Evolutionary conservation across 2,329 filamentous ascomycete genomes (phyloP).

Genomic region (Pyrenophora graminea): DNA sequence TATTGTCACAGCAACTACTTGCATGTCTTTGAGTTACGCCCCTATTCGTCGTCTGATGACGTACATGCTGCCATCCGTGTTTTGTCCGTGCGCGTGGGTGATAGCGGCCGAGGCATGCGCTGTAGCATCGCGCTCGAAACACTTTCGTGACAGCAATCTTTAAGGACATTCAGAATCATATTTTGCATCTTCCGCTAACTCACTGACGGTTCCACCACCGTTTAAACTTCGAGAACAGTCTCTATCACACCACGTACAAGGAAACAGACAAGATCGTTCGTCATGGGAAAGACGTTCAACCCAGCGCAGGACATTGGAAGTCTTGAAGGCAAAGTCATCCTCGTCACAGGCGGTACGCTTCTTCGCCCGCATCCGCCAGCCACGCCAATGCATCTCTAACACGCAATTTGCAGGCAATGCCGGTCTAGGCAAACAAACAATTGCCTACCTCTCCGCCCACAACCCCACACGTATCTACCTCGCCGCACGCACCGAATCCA

Average conservation of each 20-base stretch:
- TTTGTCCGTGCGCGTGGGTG: no score
- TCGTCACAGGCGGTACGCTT: constrained; percentile 43
- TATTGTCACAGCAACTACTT: no score
- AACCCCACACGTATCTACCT: constrained; percentile 54
- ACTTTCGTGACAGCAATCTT: no score
- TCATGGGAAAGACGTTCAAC: constrained; percentile 30
- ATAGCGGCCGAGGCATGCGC: no score
- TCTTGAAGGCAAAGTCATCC: constrained; percentile 40
- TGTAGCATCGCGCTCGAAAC: no score
- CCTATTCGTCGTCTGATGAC: no score
- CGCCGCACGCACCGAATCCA: constrained; percentile 50
- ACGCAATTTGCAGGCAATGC: constrained; percentile 45
- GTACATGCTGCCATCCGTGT: no score
- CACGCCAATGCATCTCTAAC: constrained; percentile 2
- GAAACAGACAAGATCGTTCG: constrained; percentile 10
- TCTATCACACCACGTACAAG: constrained; percentile 13
- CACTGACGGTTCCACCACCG: not conserved
- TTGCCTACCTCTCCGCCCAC: constrained; percentile 51
- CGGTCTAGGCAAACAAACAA: constrained; percentile 54
- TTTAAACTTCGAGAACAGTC: constrained; percentile 5
- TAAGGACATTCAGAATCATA: no score
- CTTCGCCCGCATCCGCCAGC: not conserved
- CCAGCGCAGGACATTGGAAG: constrained; percentile 31
- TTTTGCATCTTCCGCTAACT: constrained; percentile 8
- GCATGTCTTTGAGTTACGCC: no score